These are phyloP conservation scores for Starmerella apis DNA, from an alignment of 805 yeast genomes.

Conservation along the genomic window DNA sequence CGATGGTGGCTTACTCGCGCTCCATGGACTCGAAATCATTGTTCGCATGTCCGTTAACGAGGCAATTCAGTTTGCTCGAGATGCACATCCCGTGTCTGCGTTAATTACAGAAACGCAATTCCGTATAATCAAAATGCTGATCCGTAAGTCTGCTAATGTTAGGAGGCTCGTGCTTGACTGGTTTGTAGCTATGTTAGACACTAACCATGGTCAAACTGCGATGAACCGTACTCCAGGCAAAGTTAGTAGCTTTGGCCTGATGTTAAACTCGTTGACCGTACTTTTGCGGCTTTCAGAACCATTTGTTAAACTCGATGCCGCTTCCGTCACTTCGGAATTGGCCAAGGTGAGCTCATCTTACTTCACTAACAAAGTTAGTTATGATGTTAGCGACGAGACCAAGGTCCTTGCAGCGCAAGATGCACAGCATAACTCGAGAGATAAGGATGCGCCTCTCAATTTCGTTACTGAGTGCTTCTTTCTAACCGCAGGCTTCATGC, in stretches of 20 bases:
- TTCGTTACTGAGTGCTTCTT: conserved; percentile 89
- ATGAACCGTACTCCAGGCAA: conserved; percentile 55
- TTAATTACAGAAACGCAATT: conserved; percentile 47
- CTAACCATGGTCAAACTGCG: conserved; percentile 79
- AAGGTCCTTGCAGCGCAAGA: conserved; percentile 64
- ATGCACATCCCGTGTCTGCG: conserved; percentile 28
- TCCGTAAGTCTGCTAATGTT: conserved; percentile 60
- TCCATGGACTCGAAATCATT: conserved; percentile 31
- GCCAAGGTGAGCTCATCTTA: conserved; percentile 69
- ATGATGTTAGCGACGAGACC: conserved; percentile 71
- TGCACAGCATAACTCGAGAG: conserved; percentile 39
- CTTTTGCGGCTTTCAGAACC: conserved; percentile 71
- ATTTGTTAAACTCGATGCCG: conserved; percentile 50
- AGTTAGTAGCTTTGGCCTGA: conserved; percentile 67
- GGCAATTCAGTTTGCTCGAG: conserved; percentile 31
- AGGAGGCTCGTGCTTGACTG: conserved; percentile 55
- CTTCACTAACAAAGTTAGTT: conserved; percentile 43
- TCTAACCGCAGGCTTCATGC: conserved; percentile 63
- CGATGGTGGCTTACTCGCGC: conserved; percentile 16
- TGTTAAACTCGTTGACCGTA: conserved; percentile 62
- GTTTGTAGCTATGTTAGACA: conserved; percentile 64
- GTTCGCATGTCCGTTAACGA: conserved; percentile 29
- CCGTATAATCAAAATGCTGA: conserved; percentile 56
- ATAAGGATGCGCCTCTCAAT: conserved; percentile 43
- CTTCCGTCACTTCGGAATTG: conserved; percentile 38